Percentiles rank a stretch among this genome's conserved stretches.
phyloP scores from a whole-genome alignment of 2,329 filamentous ascomycete species.

The Colletotrichum sidae region DNA sequence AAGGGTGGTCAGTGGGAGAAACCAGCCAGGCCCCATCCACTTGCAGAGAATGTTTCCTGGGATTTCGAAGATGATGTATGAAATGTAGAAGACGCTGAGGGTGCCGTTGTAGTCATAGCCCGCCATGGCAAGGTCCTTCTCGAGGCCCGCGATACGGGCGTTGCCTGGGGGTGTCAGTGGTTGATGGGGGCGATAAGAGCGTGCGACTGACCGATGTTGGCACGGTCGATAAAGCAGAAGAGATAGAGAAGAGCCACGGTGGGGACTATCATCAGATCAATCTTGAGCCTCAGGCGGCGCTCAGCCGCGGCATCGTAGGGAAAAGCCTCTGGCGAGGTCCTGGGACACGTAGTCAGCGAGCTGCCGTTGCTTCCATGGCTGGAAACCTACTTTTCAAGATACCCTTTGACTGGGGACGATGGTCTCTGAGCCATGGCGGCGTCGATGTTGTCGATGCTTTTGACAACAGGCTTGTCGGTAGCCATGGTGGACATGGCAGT shows the following conservation, averaged over 20 bases:
- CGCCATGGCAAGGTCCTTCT: slow-evolving; percentile 63
- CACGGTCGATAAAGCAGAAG: slow-evolving; percentile 75
- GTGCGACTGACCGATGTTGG: slow-evolving; percentile 69
- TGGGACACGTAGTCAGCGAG: not conserved
- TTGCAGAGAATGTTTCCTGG: slow-evolving; percentile 73
- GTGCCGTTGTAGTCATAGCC: slow-evolving; percentile 72
- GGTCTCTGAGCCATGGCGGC: slow-evolving; percentile 10
- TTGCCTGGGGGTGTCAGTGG: slow-evolving; percentile 57
- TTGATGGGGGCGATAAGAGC: not conserved
- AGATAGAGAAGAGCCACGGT: slow-evolving; percentile 72
- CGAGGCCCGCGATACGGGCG: slow-evolving; percentile 68
- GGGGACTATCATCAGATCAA: slow-evolving; percentile 71
- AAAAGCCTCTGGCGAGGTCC: slow-evolving; percentile 7
- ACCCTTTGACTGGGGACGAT: slow-evolving; percentile 1
- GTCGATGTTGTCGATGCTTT: slow-evolving; percentile 29
- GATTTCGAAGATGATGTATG: slow-evolving; percentile 75
- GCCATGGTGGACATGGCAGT: slow-evolving; percentile 8
- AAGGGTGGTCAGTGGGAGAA: slow-evolving; percentile 67
- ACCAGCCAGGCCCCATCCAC: slow-evolving; percentile 73
- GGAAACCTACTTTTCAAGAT: slow-evolving; percentile 20
- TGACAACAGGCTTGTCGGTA: slow-evolving; percentile 19
- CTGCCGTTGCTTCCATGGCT: too few relatives aligned
- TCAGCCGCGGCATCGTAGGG: slow-evolving; percentile 45
- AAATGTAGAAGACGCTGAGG: slow-evolving; percentile 72
- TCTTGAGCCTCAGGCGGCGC: slow-evolving; percentile 64